Conservation (phyloP, 1,284 basidiomycete species). For the Ceratobasidium theobromae region DNA sequence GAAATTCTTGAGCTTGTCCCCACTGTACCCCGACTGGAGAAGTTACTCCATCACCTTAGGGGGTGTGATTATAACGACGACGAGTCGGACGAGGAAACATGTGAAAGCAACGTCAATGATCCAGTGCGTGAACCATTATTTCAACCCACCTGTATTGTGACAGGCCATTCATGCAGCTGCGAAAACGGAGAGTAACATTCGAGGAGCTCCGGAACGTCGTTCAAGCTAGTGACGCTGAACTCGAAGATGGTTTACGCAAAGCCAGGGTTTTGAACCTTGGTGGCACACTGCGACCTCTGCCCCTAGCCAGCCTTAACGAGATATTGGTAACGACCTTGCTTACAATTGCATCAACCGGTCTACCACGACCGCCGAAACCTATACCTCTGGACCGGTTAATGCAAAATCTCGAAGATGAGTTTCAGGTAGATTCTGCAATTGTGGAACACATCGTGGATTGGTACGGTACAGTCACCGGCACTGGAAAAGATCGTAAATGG, state of each 20-base stretch:
- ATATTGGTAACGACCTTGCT: conserved; percentile 55
- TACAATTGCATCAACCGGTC: conserved; percentile 49
- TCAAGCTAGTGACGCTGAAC: conserved; percentile 76
- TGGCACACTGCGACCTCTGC: conserved; percentile 70
- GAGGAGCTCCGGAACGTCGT: conserved; percentile 62
- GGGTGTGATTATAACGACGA: conserved; percentile 65
- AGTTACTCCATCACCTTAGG: conserved; percentile 53
- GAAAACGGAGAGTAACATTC: conserved; percentile 52
- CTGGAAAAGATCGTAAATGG: conserved; percentile 53
- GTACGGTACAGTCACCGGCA: conserved; percentile 61
- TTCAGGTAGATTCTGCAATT: conserved; percentile 66
- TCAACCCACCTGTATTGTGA: not conserved
- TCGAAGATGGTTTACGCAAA: conserved; percentile 63
- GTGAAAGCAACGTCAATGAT: conserved; percentile 42
- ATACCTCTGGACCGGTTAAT: conserved; percentile 53
- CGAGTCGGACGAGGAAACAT: conserved; percentile 50
- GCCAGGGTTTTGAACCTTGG: conserved; percentile 70
- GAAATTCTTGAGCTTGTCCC: conserved; percentile 78
- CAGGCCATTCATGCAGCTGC: conserved; percentile 36
- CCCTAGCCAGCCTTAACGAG: conserved; percentile 67
- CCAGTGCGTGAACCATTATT: conserved; percentile 23
- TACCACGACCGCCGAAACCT: conserved; percentile 55
- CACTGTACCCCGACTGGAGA: conserved; percentile 68
- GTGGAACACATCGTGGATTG: conserved; percentile 71
- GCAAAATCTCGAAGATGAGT: conserved; percentile 64